These are phyloP conservation scores for Tolypocladium ophioglossoides DNA, from an alignment of 2,329 filamentous ascomycete species.

Conservation along the genomic window DNA sequence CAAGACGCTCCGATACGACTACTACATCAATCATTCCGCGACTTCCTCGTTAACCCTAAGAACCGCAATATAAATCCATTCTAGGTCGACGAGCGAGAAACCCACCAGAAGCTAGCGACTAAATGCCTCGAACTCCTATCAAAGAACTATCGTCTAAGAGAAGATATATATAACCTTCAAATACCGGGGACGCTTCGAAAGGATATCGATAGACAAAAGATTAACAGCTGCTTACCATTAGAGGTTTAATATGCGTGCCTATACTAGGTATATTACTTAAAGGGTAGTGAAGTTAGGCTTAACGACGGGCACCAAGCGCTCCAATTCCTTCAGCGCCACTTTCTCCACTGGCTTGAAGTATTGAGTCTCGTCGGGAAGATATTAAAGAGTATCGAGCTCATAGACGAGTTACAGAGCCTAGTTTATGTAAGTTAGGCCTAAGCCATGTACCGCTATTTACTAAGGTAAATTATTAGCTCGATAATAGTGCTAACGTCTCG, in stretches of 20 bases:
- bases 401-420: constrained; percentile 3
- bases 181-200: background rate
- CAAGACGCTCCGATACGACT: too few relatives aligned
- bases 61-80: too few relatives aligned
- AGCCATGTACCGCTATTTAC: background rate
- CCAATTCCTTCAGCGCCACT: constrained; percentile 23
- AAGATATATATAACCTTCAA: constrained; percentile 7
- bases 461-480: too few relatives aligned
- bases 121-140: too few relatives aligned
- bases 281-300: constrained; percentile 12
- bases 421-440: background rate
- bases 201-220: background rate
- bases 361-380: constrained; percentile 19
- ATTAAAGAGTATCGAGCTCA: constrained; percentile 1
- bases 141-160: constrained; percentile 21
- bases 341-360: constrained; percentile 30
- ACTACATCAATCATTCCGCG: too few relatives aligned
- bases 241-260: constrained; percentile 25
- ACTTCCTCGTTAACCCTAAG: too few relatives aligned
- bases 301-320: constrained; percentile 9
- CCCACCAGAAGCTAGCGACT: too few relatives aligned
- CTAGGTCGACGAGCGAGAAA: too few relatives aligned
- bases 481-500: too few relatives aligned
- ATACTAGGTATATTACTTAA: constrained; percentile 25
- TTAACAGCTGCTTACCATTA: constrained; percentile 3